Percentiles rank a stretch among this genome's conserved stretches.
phyloP scores from a whole-genome alignment of 208 protist species.

The Acanthamoeba royreba region DNA sequence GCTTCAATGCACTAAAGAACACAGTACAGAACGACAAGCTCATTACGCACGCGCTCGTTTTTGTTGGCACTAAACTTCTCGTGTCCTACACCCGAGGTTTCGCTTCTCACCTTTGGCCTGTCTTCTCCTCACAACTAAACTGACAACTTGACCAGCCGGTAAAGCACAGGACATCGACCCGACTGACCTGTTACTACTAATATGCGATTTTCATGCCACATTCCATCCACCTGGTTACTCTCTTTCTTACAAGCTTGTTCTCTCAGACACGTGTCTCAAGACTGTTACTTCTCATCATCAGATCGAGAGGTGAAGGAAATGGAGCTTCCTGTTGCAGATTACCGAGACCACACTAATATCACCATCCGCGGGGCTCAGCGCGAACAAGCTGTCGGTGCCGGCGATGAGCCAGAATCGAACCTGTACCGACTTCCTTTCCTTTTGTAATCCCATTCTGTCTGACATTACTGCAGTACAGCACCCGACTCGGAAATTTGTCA shows the following conservation, averaged over 20 bases:
- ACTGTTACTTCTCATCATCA: background rate
- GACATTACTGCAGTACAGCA: too few species aligned
- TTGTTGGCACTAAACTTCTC: background rate
- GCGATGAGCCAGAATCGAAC: too few species aligned
- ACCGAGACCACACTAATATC: background rate
- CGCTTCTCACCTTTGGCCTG: background rate
- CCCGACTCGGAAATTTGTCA: too few species aligned
- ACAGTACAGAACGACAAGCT: background rate
- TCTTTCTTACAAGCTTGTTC: background rate
- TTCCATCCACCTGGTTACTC: background rate
- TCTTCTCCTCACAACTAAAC: background rate
- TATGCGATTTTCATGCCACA: background rate
- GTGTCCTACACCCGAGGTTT: background rate
- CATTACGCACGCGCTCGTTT: background rate
- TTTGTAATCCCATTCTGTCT: too few species aligned
- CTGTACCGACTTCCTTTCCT: too few species aligned
- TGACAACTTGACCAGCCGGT: background rate
- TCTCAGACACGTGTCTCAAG: background rate
- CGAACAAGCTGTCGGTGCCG: too few species aligned
- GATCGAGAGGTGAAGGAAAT: background rate
- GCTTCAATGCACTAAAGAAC: background rate
- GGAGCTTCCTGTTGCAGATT: background rate
- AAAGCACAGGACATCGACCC: background rate
- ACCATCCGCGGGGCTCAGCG: background rate
- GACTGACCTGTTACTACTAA: background rate